These are phyloP conservation scores for Parietaria judaica DNA, from an alignment of 306 rosid genomes.

Conservation along the genomic window DNA sequence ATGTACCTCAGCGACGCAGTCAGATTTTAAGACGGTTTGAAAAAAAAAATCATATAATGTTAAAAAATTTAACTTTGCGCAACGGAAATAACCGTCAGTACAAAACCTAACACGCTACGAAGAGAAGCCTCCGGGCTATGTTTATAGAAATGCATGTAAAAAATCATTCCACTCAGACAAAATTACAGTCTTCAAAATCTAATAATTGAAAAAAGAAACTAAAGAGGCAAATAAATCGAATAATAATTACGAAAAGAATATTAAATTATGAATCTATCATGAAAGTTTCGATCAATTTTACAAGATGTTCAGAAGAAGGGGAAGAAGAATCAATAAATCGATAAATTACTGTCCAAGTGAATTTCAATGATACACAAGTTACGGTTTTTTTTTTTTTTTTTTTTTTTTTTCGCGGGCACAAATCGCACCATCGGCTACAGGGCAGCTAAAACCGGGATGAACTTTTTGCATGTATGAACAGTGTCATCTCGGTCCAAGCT, in stretches of 20 bases:
- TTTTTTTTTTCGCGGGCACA: slow-evolving; percentile 21
- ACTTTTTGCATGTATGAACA: slow-evolving; percentile 13
- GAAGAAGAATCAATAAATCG: slow-evolving; percentile 89
- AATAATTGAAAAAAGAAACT: neutral
- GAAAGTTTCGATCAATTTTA: slow-evolving; percentile 40
- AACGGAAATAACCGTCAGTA: too few species aligned
- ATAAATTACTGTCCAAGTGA: slow-evolving; percentile 57
- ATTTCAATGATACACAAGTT: slow-evolving; percentile 73
- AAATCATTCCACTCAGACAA: too few species aligned
- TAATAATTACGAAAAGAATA: slow-evolving; percentile 18
- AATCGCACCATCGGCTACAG: slow-evolving; percentile 62
- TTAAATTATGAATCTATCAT: slow-evolving; percentile 23
- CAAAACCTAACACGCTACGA: too few species aligned
- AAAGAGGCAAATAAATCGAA: neutral
- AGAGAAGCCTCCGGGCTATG: too few species aligned
- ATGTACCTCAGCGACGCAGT: too few species aligned
- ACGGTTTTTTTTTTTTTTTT: slow-evolving; percentile 44
- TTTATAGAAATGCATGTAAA: too few species aligned
- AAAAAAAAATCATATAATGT: too few species aligned
- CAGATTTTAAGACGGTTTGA: too few species aligned
- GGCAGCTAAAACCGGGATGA: slow-evolving; percentile 29
- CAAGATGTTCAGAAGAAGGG: slow-evolving; percentile 32
- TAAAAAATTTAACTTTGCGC: too few species aligned
- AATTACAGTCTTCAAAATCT: too few species aligned
- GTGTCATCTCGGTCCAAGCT: slow-evolving; percentile 26